Conservation (phyloP, 176 grass and related monocot species). For the Triticum turgidum region DNA sequence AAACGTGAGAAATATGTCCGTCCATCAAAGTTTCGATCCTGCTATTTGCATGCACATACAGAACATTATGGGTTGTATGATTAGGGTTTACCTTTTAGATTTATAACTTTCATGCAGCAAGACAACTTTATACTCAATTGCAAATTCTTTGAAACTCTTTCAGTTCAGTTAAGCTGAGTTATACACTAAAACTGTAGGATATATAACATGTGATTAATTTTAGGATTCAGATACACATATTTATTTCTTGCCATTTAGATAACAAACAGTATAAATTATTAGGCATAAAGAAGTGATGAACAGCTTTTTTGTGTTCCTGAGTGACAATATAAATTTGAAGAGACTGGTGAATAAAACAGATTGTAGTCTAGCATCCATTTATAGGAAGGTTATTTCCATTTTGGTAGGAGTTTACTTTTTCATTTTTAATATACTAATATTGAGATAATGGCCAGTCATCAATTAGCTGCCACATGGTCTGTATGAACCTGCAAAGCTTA, state of each 20-base stretch:
- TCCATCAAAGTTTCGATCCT: slow-evolving; percentile 16
- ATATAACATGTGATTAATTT: not conserved
- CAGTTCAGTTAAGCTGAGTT: not conserved
- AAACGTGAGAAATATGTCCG: slow-evolving; percentile 21
- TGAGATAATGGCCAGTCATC: not conserved
- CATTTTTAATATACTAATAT: not conserved
- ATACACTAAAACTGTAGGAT: not conserved
- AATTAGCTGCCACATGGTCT: not conserved
- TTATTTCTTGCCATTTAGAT: not conserved
- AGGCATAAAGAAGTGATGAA: not conserved
- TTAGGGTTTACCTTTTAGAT: slow-evolving; percentile 34
- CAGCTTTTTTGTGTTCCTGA: not conserved
- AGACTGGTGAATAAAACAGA: not conserved
- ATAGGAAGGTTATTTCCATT: not conserved
- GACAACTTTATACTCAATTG: not conserved
- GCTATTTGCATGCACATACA: slow-evolving; percentile 10
- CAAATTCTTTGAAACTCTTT: slow-evolving; percentile 8
- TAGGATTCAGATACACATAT: not conserved
- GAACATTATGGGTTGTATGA: slow-evolving; percentile 3
- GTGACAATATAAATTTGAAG: not conserved
- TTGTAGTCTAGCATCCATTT: not conserved
- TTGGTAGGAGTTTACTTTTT: not conserved
- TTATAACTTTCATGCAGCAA: not conserved
- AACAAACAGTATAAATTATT: not conserved
- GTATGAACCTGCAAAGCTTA: not conserved